Percentiles rank a stretch among this genome's conserved stretches.
phyloP scores from a whole-genome alignment of 2,329 filamentous ascomycete species.

The Fusarium pseudocircinatum region DNA sequence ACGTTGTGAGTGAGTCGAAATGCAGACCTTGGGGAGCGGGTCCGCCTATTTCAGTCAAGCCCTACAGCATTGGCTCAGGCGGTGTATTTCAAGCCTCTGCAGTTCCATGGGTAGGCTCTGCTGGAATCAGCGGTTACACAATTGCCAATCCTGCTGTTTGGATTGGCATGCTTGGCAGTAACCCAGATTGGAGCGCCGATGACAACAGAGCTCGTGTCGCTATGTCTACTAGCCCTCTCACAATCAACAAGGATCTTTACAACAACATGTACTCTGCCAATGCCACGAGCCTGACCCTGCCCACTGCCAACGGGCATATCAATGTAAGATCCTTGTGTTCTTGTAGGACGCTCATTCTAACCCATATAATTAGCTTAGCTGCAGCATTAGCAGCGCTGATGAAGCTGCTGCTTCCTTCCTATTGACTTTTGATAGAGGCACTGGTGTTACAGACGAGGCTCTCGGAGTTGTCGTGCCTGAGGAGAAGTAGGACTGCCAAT shows the following conservation, averaged over 20 bases:
- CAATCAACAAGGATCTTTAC: background rate
- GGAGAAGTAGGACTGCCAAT: background rate
- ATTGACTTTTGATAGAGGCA: background rate
- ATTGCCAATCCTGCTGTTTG: background rate
- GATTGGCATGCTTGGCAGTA: background rate
- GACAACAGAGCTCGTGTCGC: background rate
- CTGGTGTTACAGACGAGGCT: background rate
- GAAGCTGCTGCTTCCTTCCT: background rate
- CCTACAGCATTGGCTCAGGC: background rate
- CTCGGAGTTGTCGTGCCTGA: fast-evolving
- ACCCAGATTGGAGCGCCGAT: background rate
- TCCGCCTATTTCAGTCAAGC: no score
- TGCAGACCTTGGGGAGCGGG: no score
- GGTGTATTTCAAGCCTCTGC: background rate
- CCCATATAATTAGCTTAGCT: background rate
- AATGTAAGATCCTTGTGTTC: background rate
- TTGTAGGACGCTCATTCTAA: no score
- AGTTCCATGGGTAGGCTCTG: background rate
- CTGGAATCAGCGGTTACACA: background rate
- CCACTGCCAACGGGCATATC: background rate
- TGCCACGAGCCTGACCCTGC: background rate
- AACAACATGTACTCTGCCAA: background rate
- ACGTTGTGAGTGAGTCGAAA: no score
- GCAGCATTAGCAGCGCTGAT: background rate
- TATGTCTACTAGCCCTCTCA: background rate